Base-by-base conservation (phyloP, 768 basidiomycete genomes). In the Amanita phalloides region DNA sequence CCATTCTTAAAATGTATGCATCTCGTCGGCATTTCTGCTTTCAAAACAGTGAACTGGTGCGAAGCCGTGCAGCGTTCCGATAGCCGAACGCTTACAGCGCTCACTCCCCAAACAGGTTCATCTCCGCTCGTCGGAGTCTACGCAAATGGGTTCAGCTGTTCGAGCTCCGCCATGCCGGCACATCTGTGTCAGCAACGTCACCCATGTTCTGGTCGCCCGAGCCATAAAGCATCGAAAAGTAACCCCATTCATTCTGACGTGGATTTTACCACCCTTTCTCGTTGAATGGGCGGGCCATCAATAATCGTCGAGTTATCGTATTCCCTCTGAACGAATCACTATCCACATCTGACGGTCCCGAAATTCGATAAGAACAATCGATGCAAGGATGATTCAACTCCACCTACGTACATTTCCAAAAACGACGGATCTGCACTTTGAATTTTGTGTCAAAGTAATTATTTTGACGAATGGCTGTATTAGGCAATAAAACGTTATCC, bases 1-100 rank as follows among this genome's bases (percentile, higher is more conserved):
- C 45, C 20, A 20, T 48, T 8, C 25, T 21, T 36, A 36, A 4
- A 5, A 50, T 30, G 21, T 36, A 11, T 1, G 4, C 23, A 17
- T 17, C 17, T 25, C 23, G 11, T 42, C 41, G 20, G 23, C 35
- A 51, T 20, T 48, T 21, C 20, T 36, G 39, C 41, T n/a, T 30
- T 45, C 37, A 35, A 39, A 33, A 13, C 33, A 33, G 46, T 53
- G 46, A 48, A 36, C 46, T 37, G 36, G 46, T 48, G 46, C 33
- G 46, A 13, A 20, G 30, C 6, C 43, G 43, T 4, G 9, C 26
- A 28, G 14, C 8, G 26, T 30, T 45, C n/a, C 44, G 17, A 10
- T 32, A 30, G 26, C 20, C 42, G 11, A 41, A 41, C 38, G 9
- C 33, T 41, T 2, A 20, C 2, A 17, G 17, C 17, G 17, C 17